Percentiles rank a stretch among this genome's conserved stretches.
These are phyloP conservation scores for Colletotrichum liriopes DNA, from an alignment of 2,329 filamentous ascomycete genomes.

Conservation along the genomic window DNA sequence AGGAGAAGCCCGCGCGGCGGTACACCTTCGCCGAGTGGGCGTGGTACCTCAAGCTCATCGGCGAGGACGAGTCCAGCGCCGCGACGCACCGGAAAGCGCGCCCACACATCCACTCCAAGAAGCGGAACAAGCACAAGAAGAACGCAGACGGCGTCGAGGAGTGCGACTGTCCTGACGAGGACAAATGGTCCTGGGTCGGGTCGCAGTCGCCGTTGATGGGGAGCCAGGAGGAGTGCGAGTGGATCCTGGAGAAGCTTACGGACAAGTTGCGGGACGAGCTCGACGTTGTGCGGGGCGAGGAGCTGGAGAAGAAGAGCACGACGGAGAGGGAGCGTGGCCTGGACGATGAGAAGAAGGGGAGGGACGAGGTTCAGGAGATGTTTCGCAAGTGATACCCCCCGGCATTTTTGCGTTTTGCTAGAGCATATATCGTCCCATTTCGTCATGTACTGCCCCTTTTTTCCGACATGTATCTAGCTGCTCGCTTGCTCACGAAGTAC, in stretches of 20 bases:
- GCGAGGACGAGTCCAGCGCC: constrained; percentile 71
- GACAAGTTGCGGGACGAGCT: constrained; percentile 70
- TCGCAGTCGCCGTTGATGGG: constrained; percentile 79
- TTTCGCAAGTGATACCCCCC: constrained; percentile 25
- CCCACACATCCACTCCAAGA: constrained; percentile 44
- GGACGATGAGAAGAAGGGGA: constrained; percentile 51
- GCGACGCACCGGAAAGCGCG: constrained; percentile 63
- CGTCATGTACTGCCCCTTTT: not conserved
- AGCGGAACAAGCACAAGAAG: constrained; percentile 39
- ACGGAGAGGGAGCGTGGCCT: constrained; percentile 63
- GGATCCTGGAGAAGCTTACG: constrained; percentile 78
- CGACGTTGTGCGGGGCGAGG: constrained; percentile 52
- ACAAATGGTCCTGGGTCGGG: constrained; percentile 81
- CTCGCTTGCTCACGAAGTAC: not conserved
- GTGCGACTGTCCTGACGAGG: constrained; percentile 49
- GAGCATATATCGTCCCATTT: not conserved
- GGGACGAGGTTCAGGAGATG: constrained; percentile 28
- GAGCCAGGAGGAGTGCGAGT: constrained; percentile 77
- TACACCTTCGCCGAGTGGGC: constrained; percentile 92
- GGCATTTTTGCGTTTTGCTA: not conserved
- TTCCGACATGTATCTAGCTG: not conserved
- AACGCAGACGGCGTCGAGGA: constrained; percentile 36
- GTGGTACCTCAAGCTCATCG: constrained; percentile 85
- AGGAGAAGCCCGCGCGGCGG: constrained; percentile 69
- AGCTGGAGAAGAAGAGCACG: constrained; percentile 4